Percentiles rank a stretch among this genome's conserved stretches.
Evolutionary conservation across 2,329 filamentous ascomycete genomes (phyloP).

Genomic region (Dryadomyces sulphureus): DNA sequence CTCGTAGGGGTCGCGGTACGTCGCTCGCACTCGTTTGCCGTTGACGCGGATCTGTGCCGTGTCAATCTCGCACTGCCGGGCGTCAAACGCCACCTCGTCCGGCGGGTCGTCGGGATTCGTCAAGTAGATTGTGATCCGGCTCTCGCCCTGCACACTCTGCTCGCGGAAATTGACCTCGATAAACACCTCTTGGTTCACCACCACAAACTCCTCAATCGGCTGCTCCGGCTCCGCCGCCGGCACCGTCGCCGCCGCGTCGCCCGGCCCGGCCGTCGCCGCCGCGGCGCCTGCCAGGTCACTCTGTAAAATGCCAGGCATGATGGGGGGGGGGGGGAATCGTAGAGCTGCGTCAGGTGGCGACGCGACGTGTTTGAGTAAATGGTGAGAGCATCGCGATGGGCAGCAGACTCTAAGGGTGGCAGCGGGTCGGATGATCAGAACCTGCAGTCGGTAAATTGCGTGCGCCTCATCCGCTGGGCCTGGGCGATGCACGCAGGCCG

Average conservation of each 20-base stretch:
- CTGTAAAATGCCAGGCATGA: constrained; percentile 16
- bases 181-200: constrained; percentile 77
- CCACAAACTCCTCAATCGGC: constrained; percentile 22
- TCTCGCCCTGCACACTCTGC: constrained; percentile 60
- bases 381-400: constrained; percentile 1
- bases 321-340: neutral
- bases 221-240: constrained; percentile 3
- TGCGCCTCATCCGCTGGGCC: no score
- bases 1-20: constrained; percentile 52
- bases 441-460: no score
- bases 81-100: constrained; percentile 43
- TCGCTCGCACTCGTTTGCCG: constrained; percentile 26
- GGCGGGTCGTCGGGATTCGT: constrained; percentile 38
- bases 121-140: constrained; percentile 64
- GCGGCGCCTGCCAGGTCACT: constrained; percentile 2
- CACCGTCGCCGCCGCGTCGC: constrained; percentile 4
- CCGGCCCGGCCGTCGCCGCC: neutral
- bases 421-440: no score
- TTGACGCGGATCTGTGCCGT: constrained; percentile 36
- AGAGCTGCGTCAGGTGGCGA: constrained; percentile 1
- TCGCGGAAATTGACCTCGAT: constrained; percentile 77
- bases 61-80: constrained; percentile 46
- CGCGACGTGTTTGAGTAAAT: neutral
- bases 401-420: neutral
- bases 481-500: no score